phyloP scores from a whole-genome alignment of 495 filamentous ascomycete species.

The Lindgomyces ingoldianus region DNA sequence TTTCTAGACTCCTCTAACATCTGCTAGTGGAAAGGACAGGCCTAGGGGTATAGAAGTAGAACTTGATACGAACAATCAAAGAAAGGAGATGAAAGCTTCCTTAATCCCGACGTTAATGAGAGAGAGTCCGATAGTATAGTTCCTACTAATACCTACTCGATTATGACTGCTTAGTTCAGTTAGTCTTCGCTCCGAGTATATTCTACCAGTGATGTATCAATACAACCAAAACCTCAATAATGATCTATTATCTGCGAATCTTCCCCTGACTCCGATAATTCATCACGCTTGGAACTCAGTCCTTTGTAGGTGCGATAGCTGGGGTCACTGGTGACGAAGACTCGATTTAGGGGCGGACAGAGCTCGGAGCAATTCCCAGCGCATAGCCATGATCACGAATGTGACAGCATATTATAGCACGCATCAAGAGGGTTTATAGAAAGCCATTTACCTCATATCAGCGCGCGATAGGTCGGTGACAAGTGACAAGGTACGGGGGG shows the following conservation, averaged over 20 bases:
- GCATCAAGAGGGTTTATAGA: too few relatives aligned
- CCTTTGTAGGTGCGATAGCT: too few relatives aligned
- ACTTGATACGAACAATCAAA: not conserved
- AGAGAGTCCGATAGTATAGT: not conserved
- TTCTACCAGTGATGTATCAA: slow-evolving; percentile 39
- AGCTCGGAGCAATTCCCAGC: too few relatives aligned
- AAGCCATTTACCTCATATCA: too few relatives aligned
- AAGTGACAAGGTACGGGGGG: not conserved
- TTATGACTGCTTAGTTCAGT: slow-evolving; percentile 10
- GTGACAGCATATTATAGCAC: too few relatives aligned
- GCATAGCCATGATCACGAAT: too few relatives aligned
- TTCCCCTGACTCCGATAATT: slow-evolving; percentile 25
- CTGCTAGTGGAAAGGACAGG: not conserved
- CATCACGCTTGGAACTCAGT: too few relatives aligned
- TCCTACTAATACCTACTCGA: not conserved
- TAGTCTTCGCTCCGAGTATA: slow-evolving; percentile 40
- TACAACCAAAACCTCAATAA: slow-evolving; percentile 43
- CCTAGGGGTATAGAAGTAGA: not conserved
- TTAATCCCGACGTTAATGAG: slow-evolving; percentile 17
- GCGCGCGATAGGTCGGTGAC: not conserved
- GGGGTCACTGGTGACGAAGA: too few relatives aligned
- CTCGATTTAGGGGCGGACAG: too few relatives aligned
- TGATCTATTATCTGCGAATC: slow-evolving; percentile 42
- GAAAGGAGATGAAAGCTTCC: not conserved
- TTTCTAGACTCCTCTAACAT: not conserved